phyloP scores from a whole-genome alignment of 441 rosid species.

The Iberis amara region DNA sequence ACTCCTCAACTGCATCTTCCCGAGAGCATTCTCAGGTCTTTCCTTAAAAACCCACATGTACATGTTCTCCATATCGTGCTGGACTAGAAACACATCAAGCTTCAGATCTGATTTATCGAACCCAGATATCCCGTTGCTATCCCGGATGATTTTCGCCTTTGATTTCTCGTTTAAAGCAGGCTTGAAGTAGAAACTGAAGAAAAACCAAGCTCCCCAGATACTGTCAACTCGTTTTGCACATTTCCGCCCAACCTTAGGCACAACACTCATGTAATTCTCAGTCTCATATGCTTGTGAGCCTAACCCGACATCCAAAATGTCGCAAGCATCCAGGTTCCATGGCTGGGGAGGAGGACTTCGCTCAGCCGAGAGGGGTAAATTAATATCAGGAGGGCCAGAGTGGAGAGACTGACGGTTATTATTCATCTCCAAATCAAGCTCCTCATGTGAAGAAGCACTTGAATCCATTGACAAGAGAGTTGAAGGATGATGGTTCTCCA shows the following conservation, averaged over 20 bases:
- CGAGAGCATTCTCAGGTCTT: conserved; percentile 61
- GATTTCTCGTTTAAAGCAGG: conserved; percentile 60
- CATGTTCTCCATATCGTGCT: conserved; percentile 76
- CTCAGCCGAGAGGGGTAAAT: conserved; percentile 53
- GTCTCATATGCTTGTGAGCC: conserved; percentile 47
- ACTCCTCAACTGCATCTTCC: conserved; percentile 70
- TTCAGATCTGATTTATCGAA: conserved; percentile 57
- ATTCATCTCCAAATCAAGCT: conserved; percentile 56
- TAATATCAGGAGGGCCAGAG: conserved; percentile 68
- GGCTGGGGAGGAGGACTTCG: conserved; percentile 46
- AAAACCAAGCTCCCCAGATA: conserved; percentile 74
- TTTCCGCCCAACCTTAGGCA: conserved; percentile 47
- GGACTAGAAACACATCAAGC: conserved; percentile 61
- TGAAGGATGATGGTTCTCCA: conserved; percentile 68
- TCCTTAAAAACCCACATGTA: conserved; percentile 77
- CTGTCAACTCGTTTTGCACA: conserved; percentile 58
- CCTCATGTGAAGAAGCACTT: conserved; percentile 55
- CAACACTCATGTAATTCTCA: conserved; percentile 38
- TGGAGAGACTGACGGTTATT: conserved; percentile 42
- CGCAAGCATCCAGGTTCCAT: conserved; percentile 47
- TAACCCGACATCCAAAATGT: conserved; percentile 56
- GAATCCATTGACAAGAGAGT: conserved; percentile 69
- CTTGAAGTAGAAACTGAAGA: conserved; percentile 64
- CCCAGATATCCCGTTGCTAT: conserved; percentile 49
- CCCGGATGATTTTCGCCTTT: conserved; percentile 50